Base-by-base conservation (phyloP, 1,284 basidiomycete genomes). In the Rhodotorula sp. region DNA sequence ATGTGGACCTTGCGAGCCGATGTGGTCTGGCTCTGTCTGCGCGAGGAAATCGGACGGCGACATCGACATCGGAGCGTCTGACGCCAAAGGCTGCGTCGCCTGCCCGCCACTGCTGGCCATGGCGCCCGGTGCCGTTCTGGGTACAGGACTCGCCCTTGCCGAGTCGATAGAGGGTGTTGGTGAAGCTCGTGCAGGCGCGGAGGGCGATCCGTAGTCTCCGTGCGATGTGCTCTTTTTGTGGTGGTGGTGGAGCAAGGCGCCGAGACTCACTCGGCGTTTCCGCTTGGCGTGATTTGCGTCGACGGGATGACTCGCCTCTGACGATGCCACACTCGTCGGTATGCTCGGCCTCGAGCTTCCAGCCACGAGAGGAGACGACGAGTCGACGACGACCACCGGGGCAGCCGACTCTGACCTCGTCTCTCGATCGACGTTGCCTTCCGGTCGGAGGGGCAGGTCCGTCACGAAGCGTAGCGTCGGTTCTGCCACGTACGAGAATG, bases 401-500 rank as follows among this genome's bases (percentile, higher is more conserved):
- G 57, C n/a, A n/a, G 57, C 42, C 14, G 24, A 24, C 20, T 24
- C 24, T 15, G 57, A 26, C 1, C 20, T n/a, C 5, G n/a, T 26
- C 12, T 24, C n/a, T 8, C 14, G 24, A 4, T 37, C 57, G 42
- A 33, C 26, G 30, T 22, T 30, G n/a, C 8, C 20, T 15, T n/a
- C 30, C 8, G 60, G 46, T 20, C 14, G 22, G 12, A 53, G n/a
- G 2, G 67, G 63, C 37, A 69, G 45, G 54, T 61, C 63, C 26
- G 15, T 55, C 12, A 69, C 53, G 59, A 65, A 69, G 8, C 67
- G 54, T 17, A 29, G 60, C 33, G 54, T 61, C 29, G 44, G 59
- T 12, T 56, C 59, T 15, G 60, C 60, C 14, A 64, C 53, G 42
- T 51, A 69, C 33, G 63, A 65, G 63, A 61, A 69, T 22, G 63